These are phyloP conservation scores for Theileria sp. DNA, from an alignment of 169 alveolate genomes.

Conservation along the genomic window DNA sequence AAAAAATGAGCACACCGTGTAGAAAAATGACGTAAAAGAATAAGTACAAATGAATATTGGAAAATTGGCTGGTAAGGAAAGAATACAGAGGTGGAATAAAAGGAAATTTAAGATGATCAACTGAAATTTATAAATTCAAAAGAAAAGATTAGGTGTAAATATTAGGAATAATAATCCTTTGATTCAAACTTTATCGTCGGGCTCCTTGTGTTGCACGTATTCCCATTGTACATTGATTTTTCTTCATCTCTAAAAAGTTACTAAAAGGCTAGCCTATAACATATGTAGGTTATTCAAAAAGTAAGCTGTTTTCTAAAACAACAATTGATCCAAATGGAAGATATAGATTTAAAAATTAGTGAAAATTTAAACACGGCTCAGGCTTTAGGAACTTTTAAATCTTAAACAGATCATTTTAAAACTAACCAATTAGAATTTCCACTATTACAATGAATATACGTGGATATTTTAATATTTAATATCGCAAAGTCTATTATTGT, in stretches of 20 bases:
- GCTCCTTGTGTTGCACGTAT: slow-evolving; percentile 25
- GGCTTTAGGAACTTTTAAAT: slow-evolving; percentile 8
- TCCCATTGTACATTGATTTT: slow-evolving; percentile 16
- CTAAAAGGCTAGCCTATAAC: not conserved
- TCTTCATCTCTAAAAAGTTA: slow-evolving; percentile 7
- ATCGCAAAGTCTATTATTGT: slow-evolving; percentile 20
- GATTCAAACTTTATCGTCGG: slow-evolving; percentile 15
- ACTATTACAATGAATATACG: slow-evolving; percentile 11
- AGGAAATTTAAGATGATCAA: not conserved
- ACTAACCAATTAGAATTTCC: not conserved
- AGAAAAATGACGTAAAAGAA: not conserved
- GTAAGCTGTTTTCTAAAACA: not conserved
- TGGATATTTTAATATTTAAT: slow-evolving; percentile 9
- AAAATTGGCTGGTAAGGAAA: not conserved
- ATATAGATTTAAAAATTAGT: slow-evolving; percentile 8
- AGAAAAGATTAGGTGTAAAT: not conserved
- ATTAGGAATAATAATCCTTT: slow-evolving; percentile 1
- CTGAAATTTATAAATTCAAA: not conserved
- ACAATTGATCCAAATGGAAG: slow-evolving; percentile 17
- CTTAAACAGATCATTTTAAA: not conserved
- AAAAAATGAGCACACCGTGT: not conserved
- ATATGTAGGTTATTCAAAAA: slow-evolving; percentile 3
- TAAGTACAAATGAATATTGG: not conserved
- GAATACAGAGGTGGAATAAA: not conserved
- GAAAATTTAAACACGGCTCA: slow-evolving; percentile 8